Percentiles rank a stretch among this genome's conserved stretches.
Evolutionary conservation across 2,329 filamentous ascomycete genomes (phyloP).

Genomic region (Canariomyces notabilis): DNA sequence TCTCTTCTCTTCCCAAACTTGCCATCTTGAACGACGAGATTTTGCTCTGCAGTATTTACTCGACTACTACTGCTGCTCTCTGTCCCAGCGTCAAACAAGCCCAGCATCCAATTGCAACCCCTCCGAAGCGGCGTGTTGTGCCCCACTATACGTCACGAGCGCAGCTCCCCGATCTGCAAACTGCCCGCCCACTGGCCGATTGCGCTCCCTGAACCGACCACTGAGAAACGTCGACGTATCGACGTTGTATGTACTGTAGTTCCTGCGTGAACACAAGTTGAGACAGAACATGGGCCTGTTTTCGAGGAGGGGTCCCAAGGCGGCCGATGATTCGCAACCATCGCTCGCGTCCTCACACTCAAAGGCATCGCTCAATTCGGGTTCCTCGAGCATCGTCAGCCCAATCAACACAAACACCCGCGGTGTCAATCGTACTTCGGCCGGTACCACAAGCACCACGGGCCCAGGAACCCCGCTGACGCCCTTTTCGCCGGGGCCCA

Average conservation of each 20-base stretch:
- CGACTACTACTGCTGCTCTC: not conserved
- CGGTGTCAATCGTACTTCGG: slow-evolving; percentile 47
- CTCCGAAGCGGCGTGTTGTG: not conserved
- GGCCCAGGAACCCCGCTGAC: slow-evolving; percentile 44
- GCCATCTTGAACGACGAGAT: not conserved
- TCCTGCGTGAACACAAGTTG: no score
- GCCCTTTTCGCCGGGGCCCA: slow-evolving; percentile 46
- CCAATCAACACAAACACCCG: slow-evolving; percentile 31
- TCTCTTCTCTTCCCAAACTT: not conserved
- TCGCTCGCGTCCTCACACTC: slow-evolving; percentile 42
- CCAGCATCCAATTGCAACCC: slow-evolving; percentile 10
- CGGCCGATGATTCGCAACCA: slow-evolving; percentile 28
- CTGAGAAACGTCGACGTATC: slow-evolving; percentile 8
- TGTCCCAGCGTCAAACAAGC: not conserved
- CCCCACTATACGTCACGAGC: slow-evolving; percentile 19
- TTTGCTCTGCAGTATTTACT: slow-evolving; percentile 4
- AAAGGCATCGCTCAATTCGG: slow-evolving; percentile 48
- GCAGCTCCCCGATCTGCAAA: slow-evolving; percentile 15
- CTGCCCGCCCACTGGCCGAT: slow-evolving; percentile 18
- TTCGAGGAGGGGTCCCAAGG: slow-evolving; percentile 47
- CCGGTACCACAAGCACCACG: slow-evolving; percentile 38
- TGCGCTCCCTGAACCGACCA: slow-evolving; percentile 10
- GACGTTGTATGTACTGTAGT: no score
- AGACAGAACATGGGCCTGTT: slow-evolving; percentile 50
- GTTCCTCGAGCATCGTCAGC: slow-evolving; percentile 43